Evolutionary conservation across 2,329 filamentous ascomycete species (phyloP).

Genomic region (Diaporthe sp.): DNA sequence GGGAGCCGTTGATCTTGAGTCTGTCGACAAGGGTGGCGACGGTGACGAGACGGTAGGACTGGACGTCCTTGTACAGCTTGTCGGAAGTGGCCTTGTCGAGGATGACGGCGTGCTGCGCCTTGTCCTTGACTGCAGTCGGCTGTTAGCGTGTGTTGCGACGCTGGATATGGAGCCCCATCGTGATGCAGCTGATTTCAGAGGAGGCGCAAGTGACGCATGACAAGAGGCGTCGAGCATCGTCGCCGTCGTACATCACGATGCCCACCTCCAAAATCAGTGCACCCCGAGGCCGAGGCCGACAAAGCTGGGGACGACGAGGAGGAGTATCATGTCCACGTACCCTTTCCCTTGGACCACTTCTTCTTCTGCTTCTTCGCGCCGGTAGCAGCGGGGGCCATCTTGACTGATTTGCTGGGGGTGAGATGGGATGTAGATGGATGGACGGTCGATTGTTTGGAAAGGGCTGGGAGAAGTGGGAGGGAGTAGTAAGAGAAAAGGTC

Average conservation of each 20-base stretch:
- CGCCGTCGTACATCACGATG: conserved; percentile 12
- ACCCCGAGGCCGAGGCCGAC: conserved; percentile 1
- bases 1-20: conserved; percentile 99
- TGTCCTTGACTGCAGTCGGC: conserved; percentile 89
- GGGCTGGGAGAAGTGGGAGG: conserved; percentile 40
- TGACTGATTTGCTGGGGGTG: conserved; percentile 53
- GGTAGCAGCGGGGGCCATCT: conserved; percentile 66
- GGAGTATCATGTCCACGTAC: conserved; percentile 64
- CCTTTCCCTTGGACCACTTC: conserved; percentile 79
- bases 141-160: conserved; percentile 25
- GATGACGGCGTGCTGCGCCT: conserved; percentile 99
- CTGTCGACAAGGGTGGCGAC: conserved; percentile 98
- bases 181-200: background rate
- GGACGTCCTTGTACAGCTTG: conserved; percentile 99
- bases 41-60: conserved; percentile 99
- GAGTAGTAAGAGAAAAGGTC: conserved; percentile 31
- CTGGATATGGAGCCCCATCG: conserved; percentile 21
- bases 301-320: background rate
- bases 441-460: conserved; percentile 41
- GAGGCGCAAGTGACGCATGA: background rate
- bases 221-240: conserved; percentile 18
- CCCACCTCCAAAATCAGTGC: conserved; percentile 27
- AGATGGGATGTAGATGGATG: conserved; percentile 46
- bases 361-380: conserved; percentile 87
- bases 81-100: conserved; percentile 98